A percentile compares a stretch with the other conserved stretches of the same genome.
These are phyloP conservation scores for Rhizophagus prolifer DNA, from an alignment of 192 early-diverging fungal genomes.

Conservation along the genomic window DNA sequence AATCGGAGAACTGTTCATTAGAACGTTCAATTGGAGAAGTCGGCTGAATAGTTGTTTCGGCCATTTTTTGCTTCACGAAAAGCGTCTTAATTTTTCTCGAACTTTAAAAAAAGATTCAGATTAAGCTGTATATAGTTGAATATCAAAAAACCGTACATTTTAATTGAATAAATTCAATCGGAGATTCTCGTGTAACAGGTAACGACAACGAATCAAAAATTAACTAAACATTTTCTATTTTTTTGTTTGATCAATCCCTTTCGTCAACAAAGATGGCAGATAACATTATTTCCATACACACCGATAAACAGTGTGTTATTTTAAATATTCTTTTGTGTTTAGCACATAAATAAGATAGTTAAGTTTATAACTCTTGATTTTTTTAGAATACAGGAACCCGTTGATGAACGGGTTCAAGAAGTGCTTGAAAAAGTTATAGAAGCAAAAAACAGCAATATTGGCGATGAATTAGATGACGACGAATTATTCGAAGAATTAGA, in stretches of 20 bases:
- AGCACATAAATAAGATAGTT: background rate
- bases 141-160: too few relatives aligned
- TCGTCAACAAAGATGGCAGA: too few relatives aligned
- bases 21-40: background rate
- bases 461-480: slow-evolving; percentile 69
- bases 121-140: too few relatives aligned
- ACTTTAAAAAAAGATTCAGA: too few relatives aligned
- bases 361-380: background rate
- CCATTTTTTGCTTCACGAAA: background rate
- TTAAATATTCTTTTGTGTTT: background rate
- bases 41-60: background rate
- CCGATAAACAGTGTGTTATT: background rate
- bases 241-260: too few relatives aligned
- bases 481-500: slow-evolving; percentile 84
- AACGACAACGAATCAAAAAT: too few relatives aligned
- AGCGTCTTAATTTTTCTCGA: too few relatives aligned
- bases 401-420: slow-evolving; percentile 29
- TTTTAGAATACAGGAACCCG: background rate
- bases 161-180: too few relatives aligned
- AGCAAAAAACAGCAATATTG: slow-evolving; percentile 34
- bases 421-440: slow-evolving; percentile 35
- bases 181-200: too few relatives aligned
- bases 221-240: too few relatives aligned
- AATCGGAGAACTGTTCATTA: background rate
- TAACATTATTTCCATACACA: background rate